These are phyloP conservation scores for Marsdenia floribunda DNA, from an alignment of 257 asterid species.

Conservation along the genomic window DNA sequence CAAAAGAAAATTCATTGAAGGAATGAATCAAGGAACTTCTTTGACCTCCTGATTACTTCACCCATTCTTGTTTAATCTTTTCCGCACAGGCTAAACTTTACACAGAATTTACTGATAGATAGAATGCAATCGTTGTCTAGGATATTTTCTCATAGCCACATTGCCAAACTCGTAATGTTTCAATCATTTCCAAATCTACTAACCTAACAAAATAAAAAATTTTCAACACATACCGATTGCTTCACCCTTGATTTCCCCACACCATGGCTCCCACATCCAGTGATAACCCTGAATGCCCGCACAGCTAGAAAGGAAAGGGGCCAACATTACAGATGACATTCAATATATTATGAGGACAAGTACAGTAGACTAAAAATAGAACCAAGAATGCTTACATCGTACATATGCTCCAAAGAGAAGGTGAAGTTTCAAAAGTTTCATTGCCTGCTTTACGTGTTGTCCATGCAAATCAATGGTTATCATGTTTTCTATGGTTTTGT, in stretches of 20 bases:
- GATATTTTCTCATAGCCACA: not conserved
- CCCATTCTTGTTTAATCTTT: not conserved
- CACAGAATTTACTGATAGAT: not conserved
- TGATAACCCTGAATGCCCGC: conserved; percentile 75
- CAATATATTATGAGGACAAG: not conserved
- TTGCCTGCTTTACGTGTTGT: conserved; percentile 83
- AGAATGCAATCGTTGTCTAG: not conserved
- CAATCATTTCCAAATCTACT: not conserved
- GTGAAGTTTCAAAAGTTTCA: conserved; percentile 90
- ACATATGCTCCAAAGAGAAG: conserved; percentile 89
- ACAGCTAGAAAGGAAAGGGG: conserved; percentile 50
- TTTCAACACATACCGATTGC: conserved; percentile 47
- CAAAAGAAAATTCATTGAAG: not conserved
- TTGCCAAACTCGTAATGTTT: not conserved
- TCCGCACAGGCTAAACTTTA: not conserved
- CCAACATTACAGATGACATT: conserved; percentile 2
- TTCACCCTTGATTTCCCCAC: conserved; percentile 86
- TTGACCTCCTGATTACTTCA: not conserved
- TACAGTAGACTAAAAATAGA: not conserved
- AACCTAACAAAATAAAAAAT: not conserved
- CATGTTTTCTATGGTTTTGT: conserved; percentile 60
- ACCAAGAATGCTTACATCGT: conserved; percentile 57
- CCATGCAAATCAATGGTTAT: conserved; percentile 95
- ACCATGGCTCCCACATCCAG: conserved; percentile 94
- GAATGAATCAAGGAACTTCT: not conserved